Evolutionary conservation across 495 filamentous ascomycete genomes (phyloP).

Genomic region (Penicillium parvum): DNA sequence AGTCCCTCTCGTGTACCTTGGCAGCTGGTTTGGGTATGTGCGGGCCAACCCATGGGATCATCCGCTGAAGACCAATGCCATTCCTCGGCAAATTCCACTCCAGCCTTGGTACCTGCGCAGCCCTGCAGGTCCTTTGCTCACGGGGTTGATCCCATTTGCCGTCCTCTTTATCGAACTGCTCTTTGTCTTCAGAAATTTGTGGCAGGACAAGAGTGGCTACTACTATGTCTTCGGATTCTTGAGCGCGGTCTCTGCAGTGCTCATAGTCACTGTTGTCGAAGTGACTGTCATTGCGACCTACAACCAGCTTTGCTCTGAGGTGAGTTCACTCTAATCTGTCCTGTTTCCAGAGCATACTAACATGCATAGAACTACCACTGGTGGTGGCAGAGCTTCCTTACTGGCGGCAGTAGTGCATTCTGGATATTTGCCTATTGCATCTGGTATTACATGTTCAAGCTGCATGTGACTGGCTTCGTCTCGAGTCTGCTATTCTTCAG

Average conservation of each 20-base stretch:
- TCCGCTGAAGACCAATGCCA: conserved; percentile 74
- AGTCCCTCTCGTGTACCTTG: conserved; percentile 82
- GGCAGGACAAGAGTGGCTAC: conserved; percentile 91
- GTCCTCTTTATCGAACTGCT: conserved; percentile 92
- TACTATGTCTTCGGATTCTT: conserved; percentile 95
- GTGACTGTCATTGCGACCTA: conserved; percentile 89
- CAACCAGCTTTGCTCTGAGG: conserved; percentile 75
- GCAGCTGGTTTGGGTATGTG: conserved; percentile 75
- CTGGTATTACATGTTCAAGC: conserved; percentile 81
- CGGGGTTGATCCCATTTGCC: conserved; percentile 83
- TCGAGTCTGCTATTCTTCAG: conserved; percentile 82
- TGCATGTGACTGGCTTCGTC: conserved; percentile 79
- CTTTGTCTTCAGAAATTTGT: conserved; percentile 87
- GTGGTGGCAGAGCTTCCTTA: conserved; percentile 92
- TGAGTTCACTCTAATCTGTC: conserved; percentile 20
- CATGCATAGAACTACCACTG: conserved; percentile 74
- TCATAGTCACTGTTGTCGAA: conserved; percentile 77
- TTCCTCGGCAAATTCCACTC: conserved; percentile 69
- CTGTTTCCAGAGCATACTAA: conserved; percentile 18
- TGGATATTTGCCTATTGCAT: conserved; percentile 87
- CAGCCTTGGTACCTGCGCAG: conserved; percentile 77
- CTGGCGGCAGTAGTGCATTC: conserved; percentile 71
- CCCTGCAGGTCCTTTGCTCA: conserved; percentile 60
- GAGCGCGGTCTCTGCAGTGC: conserved; percentile 67
- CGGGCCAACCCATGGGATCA: conserved; percentile 71